A percentile compares a stretch with the other conserved stretches of the same genome.
Evolutionary conservation across 148 eudicot genomes (phyloP).

Genomic region (Silene uniflora): DNA sequence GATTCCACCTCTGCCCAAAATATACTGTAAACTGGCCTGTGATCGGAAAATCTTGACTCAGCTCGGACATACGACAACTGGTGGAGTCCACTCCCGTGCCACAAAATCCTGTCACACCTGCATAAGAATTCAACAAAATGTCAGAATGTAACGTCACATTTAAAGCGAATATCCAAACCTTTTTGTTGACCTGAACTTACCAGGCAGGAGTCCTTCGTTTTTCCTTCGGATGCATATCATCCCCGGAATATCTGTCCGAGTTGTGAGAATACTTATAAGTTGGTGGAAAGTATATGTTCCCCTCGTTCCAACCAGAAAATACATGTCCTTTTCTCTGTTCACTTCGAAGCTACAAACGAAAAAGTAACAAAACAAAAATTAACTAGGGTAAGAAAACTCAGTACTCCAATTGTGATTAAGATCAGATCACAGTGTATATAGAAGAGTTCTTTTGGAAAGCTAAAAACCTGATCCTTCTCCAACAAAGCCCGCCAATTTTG

Average conservation of each 20-base stretch:
- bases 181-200: slow-evolving; percentile 30
- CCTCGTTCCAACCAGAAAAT: slow-evolving; percentile 87
- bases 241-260: slow-evolving; percentile 91
- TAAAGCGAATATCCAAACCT: not conserved
- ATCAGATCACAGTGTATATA: not conserved
- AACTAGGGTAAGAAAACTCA: not conserved
- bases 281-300: slow-evolving; percentile 94
- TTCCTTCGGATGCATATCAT: slow-evolving; percentile 75
- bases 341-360: slow-evolving; percentile 50
- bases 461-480: not conserved
- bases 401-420: not conserved
- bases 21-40: slow-evolving; percentile 77
- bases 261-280: slow-evolving; percentile 90
- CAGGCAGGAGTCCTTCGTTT: slow-evolving; percentile 96
- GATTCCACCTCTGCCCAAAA: slow-evolving; percentile 94
- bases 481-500: slow-evolving; percentile 87
- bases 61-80: slow-evolving; percentile 85
- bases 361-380: not conserved
- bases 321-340: slow-evolving; percentile 84
- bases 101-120: slow-evolving; percentile 88
- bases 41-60: slow-evolving; percentile 88
- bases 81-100: slow-evolving; percentile 84
- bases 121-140: not conserved
- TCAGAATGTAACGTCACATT: slow-evolving; percentile 8
- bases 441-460: not conserved